Conservation (phyloP, 1,284 basidiomycete species). For the Cutaneotrichosporon daszewskae region DNA sequence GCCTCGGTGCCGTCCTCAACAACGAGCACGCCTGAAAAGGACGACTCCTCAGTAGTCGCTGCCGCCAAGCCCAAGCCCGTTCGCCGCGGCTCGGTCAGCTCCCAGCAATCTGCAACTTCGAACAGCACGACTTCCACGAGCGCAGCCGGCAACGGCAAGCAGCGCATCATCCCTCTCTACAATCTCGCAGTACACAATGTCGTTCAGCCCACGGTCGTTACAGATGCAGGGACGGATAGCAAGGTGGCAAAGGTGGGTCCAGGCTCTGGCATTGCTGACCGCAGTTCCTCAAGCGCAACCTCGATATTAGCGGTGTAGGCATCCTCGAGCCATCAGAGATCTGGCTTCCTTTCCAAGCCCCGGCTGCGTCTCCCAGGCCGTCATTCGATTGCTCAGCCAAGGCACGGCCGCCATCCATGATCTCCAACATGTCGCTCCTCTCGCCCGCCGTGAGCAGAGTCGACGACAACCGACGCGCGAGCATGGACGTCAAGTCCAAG, state of each 20-base stretch:
- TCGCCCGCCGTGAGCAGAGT: constrained; percentile 27
- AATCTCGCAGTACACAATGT: constrained; percentile 85
- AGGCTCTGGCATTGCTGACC: too few species aligned
- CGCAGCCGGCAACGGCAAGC: constrained; percentile 10
- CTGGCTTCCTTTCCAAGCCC: constrained; percentile 48
- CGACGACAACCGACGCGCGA: constrained; percentile 17
- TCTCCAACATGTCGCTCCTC: constrained; percentile 28
- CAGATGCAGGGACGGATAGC: constrained; percentile 72
- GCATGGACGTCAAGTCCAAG: constrained; percentile 26
- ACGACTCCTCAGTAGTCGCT: too few species aligned
- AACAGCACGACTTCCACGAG: too few species aligned
- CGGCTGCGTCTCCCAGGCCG: not conserved
- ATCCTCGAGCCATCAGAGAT: constrained; percentile 77
- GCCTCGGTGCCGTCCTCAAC: too few species aligned
- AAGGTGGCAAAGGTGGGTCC: constrained; percentile 92
- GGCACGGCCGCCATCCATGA: constrained; percentile 28
- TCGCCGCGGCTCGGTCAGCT: too few species aligned
- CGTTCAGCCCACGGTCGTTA: constrained; percentile 77
- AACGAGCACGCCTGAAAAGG: too few species aligned
- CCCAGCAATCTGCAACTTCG: too few species aligned
- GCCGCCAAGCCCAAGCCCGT: too few species aligned
- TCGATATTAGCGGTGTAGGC: constrained; percentile 74
- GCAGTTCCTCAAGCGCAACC: constrained; percentile 72
- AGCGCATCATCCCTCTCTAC: constrained; percentile 83
- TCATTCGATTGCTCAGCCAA: too few species aligned